phyloP scores from a whole-genome alignment of 192 early-diverging fungal species.

The Rhizophagus sp. region DNA sequence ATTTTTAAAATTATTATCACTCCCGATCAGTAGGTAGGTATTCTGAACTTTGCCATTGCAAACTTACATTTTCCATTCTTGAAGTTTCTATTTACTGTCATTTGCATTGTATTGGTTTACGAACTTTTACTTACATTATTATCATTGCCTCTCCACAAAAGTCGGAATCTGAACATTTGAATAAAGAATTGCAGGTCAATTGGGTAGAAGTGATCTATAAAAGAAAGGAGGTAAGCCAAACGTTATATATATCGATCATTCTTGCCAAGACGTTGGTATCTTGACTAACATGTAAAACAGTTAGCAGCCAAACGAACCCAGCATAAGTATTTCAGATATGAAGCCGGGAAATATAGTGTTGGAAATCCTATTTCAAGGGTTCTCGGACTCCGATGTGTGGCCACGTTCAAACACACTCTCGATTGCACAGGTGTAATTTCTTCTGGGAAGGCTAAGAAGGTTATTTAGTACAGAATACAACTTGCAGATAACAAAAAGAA shows the following conservation, averaged over 20 bases:
- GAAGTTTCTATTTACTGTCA: not conserved
- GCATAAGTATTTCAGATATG: no score
- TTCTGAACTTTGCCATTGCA: conserved; percentile 15
- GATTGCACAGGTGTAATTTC: not conserved
- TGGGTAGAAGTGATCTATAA: no score
- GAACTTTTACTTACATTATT: not conserved
- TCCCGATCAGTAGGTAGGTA: not conserved
- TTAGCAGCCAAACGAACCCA: no score
- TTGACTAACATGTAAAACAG: no score
- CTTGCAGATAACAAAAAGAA: not conserved
- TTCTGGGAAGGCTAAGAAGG: conserved; percentile 3
- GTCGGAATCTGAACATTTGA: no score
- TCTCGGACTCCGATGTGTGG: no score
- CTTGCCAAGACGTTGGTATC: not conserved
- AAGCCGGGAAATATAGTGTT: no score
- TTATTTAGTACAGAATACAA: not conserved
- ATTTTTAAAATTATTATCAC: no score
- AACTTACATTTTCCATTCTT: not conserved
- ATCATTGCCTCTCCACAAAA: not conserved
- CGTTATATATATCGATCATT: conserved; percentile 15
- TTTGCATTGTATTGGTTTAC: conserved; percentile 1
- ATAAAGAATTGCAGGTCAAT: no score
- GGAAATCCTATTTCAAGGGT: no score
- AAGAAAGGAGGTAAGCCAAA: not conserved
- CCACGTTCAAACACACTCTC: not conserved